phyloP scores from a whole-genome alignment of 495 filamentous ascomycete genomes.

The Tuber microsphaerosporum region DNA sequence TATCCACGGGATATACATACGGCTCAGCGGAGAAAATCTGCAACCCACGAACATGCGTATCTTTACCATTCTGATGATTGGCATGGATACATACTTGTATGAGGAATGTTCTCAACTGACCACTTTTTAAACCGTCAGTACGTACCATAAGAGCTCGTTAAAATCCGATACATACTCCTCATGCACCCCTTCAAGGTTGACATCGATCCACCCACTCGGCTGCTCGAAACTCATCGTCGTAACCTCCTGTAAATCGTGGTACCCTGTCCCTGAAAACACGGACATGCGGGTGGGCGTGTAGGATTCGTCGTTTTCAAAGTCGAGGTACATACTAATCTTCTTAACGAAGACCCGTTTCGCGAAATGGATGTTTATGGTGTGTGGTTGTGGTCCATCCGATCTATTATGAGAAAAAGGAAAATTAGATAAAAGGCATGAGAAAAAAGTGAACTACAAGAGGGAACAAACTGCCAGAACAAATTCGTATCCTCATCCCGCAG shows the following conservation, averaged over 20 bases:
- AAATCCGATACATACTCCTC: slow-evolving; percentile 21
- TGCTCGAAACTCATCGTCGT: slow-evolving; percentile 67
- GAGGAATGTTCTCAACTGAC: slow-evolving; percentile 68
- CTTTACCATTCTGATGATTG: slow-evolving; percentile 98
- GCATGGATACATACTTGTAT: slow-evolving; percentile 81
- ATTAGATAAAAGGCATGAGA: slow-evolving; percentile 2
- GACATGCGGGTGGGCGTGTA: slow-evolving; percentile 94
- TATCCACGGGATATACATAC: slow-evolving; percentile 18
- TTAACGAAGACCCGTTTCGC: slow-evolving; percentile 83
- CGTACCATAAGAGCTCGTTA: not conserved
- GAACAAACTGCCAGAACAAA: slow-evolving; percentile 77
- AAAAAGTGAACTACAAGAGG: not conserved
- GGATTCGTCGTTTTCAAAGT: slow-evolving; percentile 84
- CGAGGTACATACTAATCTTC: slow-evolving; percentile 74
- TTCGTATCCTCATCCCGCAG: slow-evolving; percentile 70
- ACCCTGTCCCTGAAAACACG: slow-evolving; percentile 76
- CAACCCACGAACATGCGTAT: slow-evolving; percentile 89
- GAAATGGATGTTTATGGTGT: slow-evolving; percentile 90
- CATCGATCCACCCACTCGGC: slow-evolving; percentile 83
- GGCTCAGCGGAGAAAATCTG: slow-evolving; percentile 77
- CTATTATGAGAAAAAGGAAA: slow-evolving; percentile 35
- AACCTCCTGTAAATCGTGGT: slow-evolving; percentile 79
- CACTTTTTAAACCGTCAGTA: slow-evolving; percentile 15
- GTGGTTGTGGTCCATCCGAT: slow-evolving; percentile 91
- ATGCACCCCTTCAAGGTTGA: slow-evolving; percentile 61